phyloP scores from a whole-genome alignment of 495 filamentous ascomycete species.

The Neurospora africana region DNA sequence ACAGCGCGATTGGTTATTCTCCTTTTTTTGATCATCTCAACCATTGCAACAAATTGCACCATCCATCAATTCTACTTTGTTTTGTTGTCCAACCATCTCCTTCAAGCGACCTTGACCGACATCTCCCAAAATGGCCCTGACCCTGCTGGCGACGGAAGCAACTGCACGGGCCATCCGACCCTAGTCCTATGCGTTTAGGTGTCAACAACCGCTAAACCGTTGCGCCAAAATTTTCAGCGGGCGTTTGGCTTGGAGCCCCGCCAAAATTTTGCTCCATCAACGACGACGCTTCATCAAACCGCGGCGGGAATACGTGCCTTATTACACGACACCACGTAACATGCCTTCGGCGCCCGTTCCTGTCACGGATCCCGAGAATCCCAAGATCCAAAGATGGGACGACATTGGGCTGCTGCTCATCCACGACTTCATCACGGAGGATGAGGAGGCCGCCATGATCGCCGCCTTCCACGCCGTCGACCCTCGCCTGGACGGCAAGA shows the following conservation, averaged over 20 bases:
- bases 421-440: conserved; percentile 17
- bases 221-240: neutral
- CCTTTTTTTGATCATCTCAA: neutral
- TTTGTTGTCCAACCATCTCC: neutral
- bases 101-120: neutral
- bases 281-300: neutral
- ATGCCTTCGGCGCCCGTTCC: neutral
- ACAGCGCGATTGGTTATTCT: neutral
- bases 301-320: neutral
- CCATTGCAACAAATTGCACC: neutral
- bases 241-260: neutral
- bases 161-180: neutral
- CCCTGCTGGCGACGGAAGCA: neutral
- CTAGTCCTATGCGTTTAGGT: neutral
- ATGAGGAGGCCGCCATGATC: conserved; percentile 18
- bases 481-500: conserved; percentile 4
- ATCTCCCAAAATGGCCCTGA: neutral
- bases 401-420: conserved; percentile 19
- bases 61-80: neutral
- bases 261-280: neutral
- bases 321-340: neutral
- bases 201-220: neutral
- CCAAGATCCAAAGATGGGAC: conserved; percentile 14
- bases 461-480: conserved; percentile 16
- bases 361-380: conserved; percentile 7